Evolutionary conservation across 257 asterid species (phyloP).

Genomic region (Pogostemon cablin): DNA sequence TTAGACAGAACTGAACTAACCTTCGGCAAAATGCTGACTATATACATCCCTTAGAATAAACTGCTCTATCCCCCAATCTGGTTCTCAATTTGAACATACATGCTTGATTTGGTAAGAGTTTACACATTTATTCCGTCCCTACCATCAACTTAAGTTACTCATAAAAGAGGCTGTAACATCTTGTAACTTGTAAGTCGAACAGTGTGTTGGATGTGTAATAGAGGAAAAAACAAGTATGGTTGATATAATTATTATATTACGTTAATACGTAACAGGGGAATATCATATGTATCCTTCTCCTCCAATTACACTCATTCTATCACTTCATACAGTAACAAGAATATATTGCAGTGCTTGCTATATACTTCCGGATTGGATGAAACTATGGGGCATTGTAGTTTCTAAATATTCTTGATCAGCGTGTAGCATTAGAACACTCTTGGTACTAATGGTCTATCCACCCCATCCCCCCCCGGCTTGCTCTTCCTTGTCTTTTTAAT

Average conservation of each 20-base stretch:
- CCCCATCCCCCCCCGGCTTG: background rate
- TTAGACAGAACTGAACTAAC: background rate
- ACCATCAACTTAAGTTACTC: background rate
- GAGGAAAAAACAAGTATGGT: background rate
- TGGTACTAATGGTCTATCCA: constrained; percentile 13
- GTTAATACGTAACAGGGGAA: background rate
- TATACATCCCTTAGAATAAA: background rate
- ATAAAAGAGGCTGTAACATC: background rate
- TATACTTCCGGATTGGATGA: constrained; percentile 15
- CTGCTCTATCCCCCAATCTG: background rate
- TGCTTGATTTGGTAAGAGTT: background rate
- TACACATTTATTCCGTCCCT: background rate
- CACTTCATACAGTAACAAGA: background rate
- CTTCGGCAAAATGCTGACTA: background rate
- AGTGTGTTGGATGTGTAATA: background rate
- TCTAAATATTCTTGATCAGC: constrained; percentile 4
- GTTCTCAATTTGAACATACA: background rate
- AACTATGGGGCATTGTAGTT: background rate
- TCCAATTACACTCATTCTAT: background rate
- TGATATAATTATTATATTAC: background rate
- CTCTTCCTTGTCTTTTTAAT: constrained; percentile 6
- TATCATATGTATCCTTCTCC: constrained; percentile 4
- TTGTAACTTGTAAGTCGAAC: constrained; percentile 4
- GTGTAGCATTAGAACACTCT: background rate
- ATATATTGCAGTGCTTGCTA: background rate